phyloP scores from a whole-genome alignment of 208 protist genomes.

The Crithidia sp. region DNA sequence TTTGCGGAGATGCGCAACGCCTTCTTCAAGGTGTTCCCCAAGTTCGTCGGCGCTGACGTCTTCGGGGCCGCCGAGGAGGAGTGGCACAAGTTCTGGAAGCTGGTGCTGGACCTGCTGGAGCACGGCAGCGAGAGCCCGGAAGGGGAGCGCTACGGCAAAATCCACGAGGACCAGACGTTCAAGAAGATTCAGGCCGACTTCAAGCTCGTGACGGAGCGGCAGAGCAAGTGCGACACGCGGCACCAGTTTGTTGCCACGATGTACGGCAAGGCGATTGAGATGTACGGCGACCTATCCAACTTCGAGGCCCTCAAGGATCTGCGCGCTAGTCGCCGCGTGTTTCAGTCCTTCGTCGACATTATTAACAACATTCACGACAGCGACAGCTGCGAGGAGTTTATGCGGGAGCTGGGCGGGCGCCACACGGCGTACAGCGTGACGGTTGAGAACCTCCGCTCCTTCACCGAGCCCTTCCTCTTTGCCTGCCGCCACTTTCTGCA shows the following conservation, averaged over 20 bases:
- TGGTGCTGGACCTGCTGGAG: constrained; percentile 54
- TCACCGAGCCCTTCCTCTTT: constrained; percentile 74
- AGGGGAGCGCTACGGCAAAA: constrained; percentile 56
- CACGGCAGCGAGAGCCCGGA: constrained; percentile 56
- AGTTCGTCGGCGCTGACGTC: constrained; percentile 65
- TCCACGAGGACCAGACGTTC: constrained; percentile 47
- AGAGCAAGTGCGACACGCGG: constrained; percentile 43
- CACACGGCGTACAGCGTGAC: constrained; percentile 67
- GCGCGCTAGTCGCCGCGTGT: constrained; percentile 50
- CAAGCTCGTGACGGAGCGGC: constrained; percentile 52
- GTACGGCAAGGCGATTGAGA: constrained; percentile 73
- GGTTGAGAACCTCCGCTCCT: constrained; percentile 45
- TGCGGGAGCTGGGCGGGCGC: constrained; percentile 62
- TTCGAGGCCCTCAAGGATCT: constrained; percentile 67
- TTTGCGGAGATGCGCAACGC: constrained; percentile 62
- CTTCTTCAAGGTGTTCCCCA: constrained; percentile 79
- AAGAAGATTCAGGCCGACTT: constrained; percentile 69
- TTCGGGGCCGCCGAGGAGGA: constrained; percentile 61
- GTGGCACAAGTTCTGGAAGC: constrained; percentile 71
- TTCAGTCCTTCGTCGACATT: constrained; percentile 56
- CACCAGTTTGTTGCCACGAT: constrained; percentile 72
- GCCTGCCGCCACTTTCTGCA: constrained; percentile 71
- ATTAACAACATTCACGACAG: constrained; percentile 51
- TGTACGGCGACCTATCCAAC: constrained; percentile 61
- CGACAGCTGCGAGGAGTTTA: constrained; percentile 45